These are phyloP conservation scores for Rhodotorula sp. DNA, from an alignment of 1,284 basidiomycete genomes.

Conservation along the genomic window DNA sequence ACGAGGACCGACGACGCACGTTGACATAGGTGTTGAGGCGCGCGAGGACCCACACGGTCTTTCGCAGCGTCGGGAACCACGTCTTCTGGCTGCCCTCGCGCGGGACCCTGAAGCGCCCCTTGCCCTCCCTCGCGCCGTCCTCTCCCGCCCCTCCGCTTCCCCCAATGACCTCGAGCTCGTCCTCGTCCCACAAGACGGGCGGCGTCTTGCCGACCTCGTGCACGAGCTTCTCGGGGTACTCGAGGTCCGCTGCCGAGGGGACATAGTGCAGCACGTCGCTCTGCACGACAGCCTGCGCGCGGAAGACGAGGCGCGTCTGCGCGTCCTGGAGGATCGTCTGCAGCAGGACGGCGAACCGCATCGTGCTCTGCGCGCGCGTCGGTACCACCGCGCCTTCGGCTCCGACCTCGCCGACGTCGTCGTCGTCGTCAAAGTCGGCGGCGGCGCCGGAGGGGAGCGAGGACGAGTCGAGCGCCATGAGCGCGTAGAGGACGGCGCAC, in stretches of 20 bases:
- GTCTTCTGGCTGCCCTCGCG: slow-evolving; percentile 71
- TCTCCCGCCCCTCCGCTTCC: slow-evolving; percentile 50
- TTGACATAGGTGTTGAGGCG: slow-evolving; percentile 88
- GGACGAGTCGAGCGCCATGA: slow-evolving; percentile 82
- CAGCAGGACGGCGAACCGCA: slow-evolving; percentile 56
- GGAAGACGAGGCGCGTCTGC: slow-evolving; percentile 88
- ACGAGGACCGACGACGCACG: slow-evolving; percentile 55
- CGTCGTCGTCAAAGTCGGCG: slow-evolving; percentile 53
- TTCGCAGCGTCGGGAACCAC: slow-evolving; percentile 84
- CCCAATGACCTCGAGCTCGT: slow-evolving; percentile 41
- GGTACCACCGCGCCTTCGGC: slow-evolving; percentile 33
- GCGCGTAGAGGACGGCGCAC: slow-evolving; percentile 86
- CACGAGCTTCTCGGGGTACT: slow-evolving; percentile 73
- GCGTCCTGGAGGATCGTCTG: slow-evolving; percentile 90
- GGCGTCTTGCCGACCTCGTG: background rate
- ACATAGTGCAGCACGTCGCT: slow-evolving; percentile 79
- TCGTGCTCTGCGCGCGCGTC: slow-evolving; percentile 4
- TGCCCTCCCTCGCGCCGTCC: slow-evolving; percentile 19
- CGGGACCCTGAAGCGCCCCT: slow-evolving; percentile 64
- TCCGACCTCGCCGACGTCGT: slow-evolving; percentile 45
- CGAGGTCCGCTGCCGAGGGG: slow-evolving; percentile 72
- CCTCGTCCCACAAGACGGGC: slow-evolving; percentile 3
- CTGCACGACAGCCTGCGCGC: slow-evolving; percentile 85
- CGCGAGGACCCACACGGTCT: slow-evolving; percentile 81
- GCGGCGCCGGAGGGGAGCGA: slow-evolving; percentile 36